A percentile compares a stretch with the other conserved stretches of the same genome.
Conservation (phyloP, 2,329 filamentous ascomycete genomes). For the Microdochium nivale region DNA sequence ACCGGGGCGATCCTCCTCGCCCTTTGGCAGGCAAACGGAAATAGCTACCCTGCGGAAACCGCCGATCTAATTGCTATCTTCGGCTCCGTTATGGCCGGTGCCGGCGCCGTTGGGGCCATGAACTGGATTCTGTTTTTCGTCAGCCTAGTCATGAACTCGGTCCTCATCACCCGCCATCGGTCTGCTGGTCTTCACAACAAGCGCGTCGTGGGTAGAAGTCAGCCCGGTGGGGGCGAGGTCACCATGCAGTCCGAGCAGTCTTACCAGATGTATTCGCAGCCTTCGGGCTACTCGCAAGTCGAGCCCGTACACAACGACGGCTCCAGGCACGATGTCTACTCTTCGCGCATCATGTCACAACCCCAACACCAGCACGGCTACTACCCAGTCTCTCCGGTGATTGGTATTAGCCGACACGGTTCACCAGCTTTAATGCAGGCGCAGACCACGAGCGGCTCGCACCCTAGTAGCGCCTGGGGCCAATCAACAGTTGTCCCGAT, state of each 20-base stretch:
- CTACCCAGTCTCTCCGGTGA: background rate
- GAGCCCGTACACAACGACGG: background rate
- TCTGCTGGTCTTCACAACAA: background rate
- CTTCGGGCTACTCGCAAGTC: background rate
- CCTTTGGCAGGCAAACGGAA: background rate
- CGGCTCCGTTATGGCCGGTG: background rate
- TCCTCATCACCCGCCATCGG: background rate
- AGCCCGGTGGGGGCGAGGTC: background rate
- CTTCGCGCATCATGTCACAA: background rate
- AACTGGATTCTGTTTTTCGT: background rate
- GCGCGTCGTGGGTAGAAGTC: background rate
- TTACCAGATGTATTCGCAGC: background rate
- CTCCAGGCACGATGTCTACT: background rate
- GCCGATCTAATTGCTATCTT: background rate
- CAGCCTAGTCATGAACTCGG: background rate
- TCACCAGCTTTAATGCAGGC: background rate
- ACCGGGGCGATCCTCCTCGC: conserved; percentile 8
- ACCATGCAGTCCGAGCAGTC: background rate
- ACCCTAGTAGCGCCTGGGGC: background rate
- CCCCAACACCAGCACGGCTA: background rate
- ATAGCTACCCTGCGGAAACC: background rate
- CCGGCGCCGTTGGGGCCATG: background rate
- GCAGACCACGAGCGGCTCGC: background rate
- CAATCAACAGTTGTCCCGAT: background rate
- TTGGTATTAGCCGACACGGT: background rate